phyloP scores from a whole-genome alignment of 2,329 filamentous ascomycete species.

The Epichloe coenophiala region DNA sequence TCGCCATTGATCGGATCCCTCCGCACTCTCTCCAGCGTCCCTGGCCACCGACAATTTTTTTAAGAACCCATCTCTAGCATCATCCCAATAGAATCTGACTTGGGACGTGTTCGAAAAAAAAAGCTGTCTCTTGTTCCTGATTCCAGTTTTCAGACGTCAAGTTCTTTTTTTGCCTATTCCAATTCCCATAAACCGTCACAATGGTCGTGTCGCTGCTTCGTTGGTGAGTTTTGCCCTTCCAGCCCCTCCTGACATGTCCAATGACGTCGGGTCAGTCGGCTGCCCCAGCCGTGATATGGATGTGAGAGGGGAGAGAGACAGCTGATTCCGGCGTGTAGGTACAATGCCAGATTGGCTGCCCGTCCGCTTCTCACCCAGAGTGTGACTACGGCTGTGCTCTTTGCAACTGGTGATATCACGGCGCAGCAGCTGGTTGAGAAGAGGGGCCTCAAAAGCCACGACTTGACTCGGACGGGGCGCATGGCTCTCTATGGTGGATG shows the following conservation, averaged over 20 bases:
- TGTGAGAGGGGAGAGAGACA: not conserved
- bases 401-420: slow-evolving; percentile 80
- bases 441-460: slow-evolving; percentile 63
- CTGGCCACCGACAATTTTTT: not conserved
- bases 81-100: not conserved
- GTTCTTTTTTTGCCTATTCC: not conserved
- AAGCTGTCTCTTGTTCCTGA: not conserved
- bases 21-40: not conserved
- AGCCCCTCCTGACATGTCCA: not conserved
- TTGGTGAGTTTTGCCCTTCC: slow-evolving; percentile 12
- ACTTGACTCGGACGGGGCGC: slow-evolving; percentile 55
- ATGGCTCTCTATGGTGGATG: slow-evolving; percentile 72
- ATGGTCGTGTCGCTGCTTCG: slow-evolving; percentile 16
- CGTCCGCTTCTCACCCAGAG: slow-evolving; percentile 83
- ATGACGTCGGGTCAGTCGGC: not conserved
- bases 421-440: slow-evolving; percentile 86
- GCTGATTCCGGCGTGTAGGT: slow-evolving; percentile 41
- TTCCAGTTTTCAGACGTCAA: not conserved
- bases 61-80: not conserved
- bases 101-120: not conserved
- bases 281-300: not conserved
- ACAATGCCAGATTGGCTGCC: slow-evolving; percentile 68
- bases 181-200: not conserved
- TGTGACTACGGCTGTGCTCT: slow-evolving; percentile 80
- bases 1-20: not conserved